Conservation (phyloP, 805 yeast genomes). For the Candida coquimbonensis region DNA sequence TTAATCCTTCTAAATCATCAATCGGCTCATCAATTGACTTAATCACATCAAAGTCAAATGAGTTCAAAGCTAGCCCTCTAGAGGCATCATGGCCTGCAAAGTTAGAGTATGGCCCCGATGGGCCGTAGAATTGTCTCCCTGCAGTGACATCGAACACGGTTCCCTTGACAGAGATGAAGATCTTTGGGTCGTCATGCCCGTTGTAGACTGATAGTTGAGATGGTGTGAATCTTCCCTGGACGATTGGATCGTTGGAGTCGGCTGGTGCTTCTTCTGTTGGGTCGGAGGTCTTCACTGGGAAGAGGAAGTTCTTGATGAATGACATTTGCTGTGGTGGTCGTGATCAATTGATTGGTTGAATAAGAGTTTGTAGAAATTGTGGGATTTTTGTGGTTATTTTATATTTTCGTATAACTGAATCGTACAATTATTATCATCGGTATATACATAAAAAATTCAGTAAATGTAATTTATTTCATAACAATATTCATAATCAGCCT, state of each 20-base stretch:
- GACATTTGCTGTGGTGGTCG: constrained; percentile 13
- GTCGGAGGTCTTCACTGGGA: constrained; percentile 22
- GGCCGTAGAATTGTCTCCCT: constrained; percentile 87
- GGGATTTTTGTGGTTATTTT: too few relatives aligned
- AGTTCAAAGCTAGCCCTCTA: constrained; percentile 82
- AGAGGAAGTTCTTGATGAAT: constrained; percentile 21
- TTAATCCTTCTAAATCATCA: constrained; percentile 61
- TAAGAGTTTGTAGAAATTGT: too few relatives aligned
- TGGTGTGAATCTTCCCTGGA: constrained; percentile 61
- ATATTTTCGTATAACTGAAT: too few relatives aligned
- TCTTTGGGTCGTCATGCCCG: constrained; percentile 72
- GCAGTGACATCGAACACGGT: constrained; percentile 76
- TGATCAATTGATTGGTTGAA: too few relatives aligned
- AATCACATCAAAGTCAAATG: constrained; percentile 65
- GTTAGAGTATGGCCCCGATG: constrained; percentile 89
- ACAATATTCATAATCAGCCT: not conserved
- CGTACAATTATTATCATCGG: too few relatives aligned
- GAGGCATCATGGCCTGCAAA: constrained; percentile 97
- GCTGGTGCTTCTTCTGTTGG: constrained; percentile 12
- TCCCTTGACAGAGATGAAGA: constrained; percentile 83
- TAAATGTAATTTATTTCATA: not conserved
- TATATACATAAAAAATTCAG: too few relatives aligned
- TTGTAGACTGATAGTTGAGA: constrained; percentile 63
- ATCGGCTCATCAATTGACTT: constrained; percentile 71
- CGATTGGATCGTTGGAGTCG: constrained; percentile 28